These are phyloP conservation scores for Nicotiana tomentosiformis DNA, from an alignment of 257 asterid genomes.

Conservation along the genomic window DNA sequence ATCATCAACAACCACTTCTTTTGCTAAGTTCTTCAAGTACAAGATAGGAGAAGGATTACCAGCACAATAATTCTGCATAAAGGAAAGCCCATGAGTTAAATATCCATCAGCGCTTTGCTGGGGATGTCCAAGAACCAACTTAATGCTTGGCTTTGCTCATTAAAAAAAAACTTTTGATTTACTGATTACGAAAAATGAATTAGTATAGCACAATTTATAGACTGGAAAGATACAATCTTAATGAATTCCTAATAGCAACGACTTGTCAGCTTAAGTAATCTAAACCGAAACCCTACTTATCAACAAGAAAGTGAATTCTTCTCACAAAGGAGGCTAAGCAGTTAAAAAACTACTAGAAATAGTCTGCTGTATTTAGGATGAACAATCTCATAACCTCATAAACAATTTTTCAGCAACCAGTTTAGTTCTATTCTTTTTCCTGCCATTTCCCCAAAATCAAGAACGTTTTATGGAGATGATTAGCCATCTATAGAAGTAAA, in stretches of 20 bases:
- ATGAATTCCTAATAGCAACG: not conserved
- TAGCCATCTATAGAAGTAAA: too few relatives aligned
- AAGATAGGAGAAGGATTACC: conserved; percentile 78
- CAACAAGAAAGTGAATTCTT: not conserved
- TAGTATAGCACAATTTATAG: not conserved
- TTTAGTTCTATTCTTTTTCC: not conserved
- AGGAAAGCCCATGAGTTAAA: not conserved
- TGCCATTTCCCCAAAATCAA: not conserved
- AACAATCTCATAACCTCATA: not conserved
- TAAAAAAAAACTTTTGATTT: not conserved
- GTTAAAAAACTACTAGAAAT: not conserved
- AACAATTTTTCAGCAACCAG: not conserved
- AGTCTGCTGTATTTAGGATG: not conserved
- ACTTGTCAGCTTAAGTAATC: not conserved
- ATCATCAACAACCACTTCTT: conserved; percentile 81
- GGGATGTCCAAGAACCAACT: not conserved
- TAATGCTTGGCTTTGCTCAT: not conserved
- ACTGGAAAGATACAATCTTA: conserved; percentile 4
- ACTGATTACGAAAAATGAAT: not conserved
- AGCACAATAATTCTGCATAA: conserved; percentile 70
- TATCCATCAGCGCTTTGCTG: not conserved
- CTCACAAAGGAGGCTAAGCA: not conserved
- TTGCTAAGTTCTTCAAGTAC: conserved; percentile 85
- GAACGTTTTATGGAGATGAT: not conserved
- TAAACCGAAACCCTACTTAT: not conserved